Conservation (phyloP, 2,329 filamentous ascomycete genomes). For the Emergomyces pasteurianus region DNA sequence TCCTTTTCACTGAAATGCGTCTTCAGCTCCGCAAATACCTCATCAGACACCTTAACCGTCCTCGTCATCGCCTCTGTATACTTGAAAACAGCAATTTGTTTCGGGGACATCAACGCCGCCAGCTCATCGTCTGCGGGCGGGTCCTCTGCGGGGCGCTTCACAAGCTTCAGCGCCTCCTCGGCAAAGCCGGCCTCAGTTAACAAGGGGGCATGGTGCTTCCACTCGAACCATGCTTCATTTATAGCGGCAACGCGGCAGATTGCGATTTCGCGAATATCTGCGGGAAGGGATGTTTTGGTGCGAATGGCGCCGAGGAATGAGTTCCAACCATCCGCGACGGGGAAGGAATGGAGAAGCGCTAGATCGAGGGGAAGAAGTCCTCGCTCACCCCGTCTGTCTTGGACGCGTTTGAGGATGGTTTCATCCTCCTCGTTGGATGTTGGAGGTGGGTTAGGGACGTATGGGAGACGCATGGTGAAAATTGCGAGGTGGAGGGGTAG, state of each 20-base stretch:
- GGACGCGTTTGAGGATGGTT: slow-evolving; percentile 39
- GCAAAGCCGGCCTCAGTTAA: slow-evolving; percentile 48
- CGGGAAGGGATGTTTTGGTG: slow-evolving; percentile 38
- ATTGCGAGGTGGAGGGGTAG: background rate
- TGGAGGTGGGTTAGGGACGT: slow-evolving; percentile 40
- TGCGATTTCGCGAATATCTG: slow-evolving; percentile 56
- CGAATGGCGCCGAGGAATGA: slow-evolving; percentile 45
- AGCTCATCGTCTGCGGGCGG: slow-evolving; percentile 19
- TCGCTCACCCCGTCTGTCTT: slow-evolving; percentile 38
- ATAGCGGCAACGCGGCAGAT: slow-evolving; percentile 71
- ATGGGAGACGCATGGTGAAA: slow-evolving; percentile 42
- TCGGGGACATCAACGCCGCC: slow-evolving; percentile 37
- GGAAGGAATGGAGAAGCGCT: slow-evolving; percentile 43
- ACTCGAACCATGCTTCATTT: slow-evolving; percentile 78
- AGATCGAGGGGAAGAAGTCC: slow-evolving; percentile 43
- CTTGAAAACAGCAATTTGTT: slow-evolving; percentile 55
- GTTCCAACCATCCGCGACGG: slow-evolving; percentile 48
- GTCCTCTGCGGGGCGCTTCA: slow-evolving; percentile 31
- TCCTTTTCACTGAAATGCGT: slow-evolving; percentile 54
- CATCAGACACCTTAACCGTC: slow-evolving; percentile 56
- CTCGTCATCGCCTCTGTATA: slow-evolving; percentile 80
- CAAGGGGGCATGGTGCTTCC: slow-evolving; percentile 67
- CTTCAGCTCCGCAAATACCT: slow-evolving; percentile 53
- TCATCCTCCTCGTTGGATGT: slow-evolving; percentile 37
- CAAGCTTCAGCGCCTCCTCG: slow-evolving; percentile 34